Base-by-base conservation (phyloP, 768 basidiomycete species). In the Leccinum broughii region DNA sequence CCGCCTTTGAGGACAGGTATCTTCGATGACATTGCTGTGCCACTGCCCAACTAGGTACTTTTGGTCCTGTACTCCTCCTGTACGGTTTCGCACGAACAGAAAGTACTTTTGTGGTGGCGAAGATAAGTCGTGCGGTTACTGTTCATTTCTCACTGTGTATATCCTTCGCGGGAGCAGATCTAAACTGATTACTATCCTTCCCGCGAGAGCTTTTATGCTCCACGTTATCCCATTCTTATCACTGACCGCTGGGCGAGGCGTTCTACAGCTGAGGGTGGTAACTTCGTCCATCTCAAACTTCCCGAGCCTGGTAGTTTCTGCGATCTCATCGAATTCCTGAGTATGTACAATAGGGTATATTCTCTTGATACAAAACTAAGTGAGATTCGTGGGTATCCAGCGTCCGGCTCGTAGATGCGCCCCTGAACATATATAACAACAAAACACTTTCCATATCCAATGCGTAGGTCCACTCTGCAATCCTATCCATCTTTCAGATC, bases 1-100 rank as follows among this genome's bases (percentile, higher is more conserved):
- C 70, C 70, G 5, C 59, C 68, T 6, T 48, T 72, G 60, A 54
- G 52, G 13, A 20, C 48, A 1, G 46, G 51, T 34, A 30, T 72
- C 13, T 72, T 71, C 20, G 22, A 55, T 8, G 62, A 51, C 17
- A 2, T 46, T 10, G 11, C 35, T 56, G 6, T 37, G 9, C 17
- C 64, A 22, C 28, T 57, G 5, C 22, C 58, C 2, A 41, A 4
- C 6, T 64, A 62, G 55, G 35, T n/a, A 56, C 54, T 24, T 17
- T 4, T 46, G 5, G 44, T 20, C 20, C n/a, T 46, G 44, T 46
- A 14, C 6, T 41, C n/a, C 3, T 55, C 20, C 4, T 51, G 49
- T 54, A 54, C n/a, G 30, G 32, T 22, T 6, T 7, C 26, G 20
- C 44, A 46, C 20, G 9, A n/a, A 34, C 17, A 32, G 7, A 22